phyloP scores from a whole-genome alignment of 2,329 filamentous ascomycete genomes.

The Cercospora zeina region DNA sequence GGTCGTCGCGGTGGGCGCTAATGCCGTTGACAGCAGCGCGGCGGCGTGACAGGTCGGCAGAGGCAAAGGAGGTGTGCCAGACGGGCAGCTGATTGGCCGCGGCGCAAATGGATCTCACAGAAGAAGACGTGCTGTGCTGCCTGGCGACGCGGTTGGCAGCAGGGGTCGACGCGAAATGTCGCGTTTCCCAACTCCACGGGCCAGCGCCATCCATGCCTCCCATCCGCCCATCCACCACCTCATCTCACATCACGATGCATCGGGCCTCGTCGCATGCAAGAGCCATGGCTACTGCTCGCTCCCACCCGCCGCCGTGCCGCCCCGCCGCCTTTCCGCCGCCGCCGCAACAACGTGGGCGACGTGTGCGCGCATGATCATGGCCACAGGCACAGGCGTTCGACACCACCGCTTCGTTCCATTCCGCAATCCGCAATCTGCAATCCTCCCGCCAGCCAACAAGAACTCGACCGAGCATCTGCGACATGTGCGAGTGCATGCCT shows the following conservation, averaged over 20 bases:
- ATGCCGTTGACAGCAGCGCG: slow-evolving; percentile 30
- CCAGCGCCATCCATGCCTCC: slow-evolving; percentile 4
- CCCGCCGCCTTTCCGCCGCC: background rate
- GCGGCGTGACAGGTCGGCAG: slow-evolving; percentile 28
- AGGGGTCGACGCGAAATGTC: slow-evolving; percentile 22
- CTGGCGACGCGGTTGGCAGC: slow-evolving; percentile 27
- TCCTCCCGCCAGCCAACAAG: slow-evolving; percentile 23
- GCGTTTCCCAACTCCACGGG: slow-evolving; percentile 15
- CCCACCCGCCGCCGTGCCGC: slow-evolving; percentile 1
- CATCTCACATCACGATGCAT: slow-evolving; percentile 8
- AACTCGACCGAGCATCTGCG: slow-evolving; percentile 33
- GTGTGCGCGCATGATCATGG: slow-evolving; percentile 4
- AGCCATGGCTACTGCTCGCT: slow-evolving; percentile 24
- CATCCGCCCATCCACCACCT: too few species aligned
- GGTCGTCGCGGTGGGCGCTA: slow-evolving; percentile 20
- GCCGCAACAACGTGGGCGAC: slow-evolving; percentile 23
- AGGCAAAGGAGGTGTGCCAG: slow-evolving; percentile 20
- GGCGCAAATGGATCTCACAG: slow-evolving; percentile 12
- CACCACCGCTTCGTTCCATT: slow-evolving; percentile 21
- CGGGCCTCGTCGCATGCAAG: slow-evolving; percentile 18
- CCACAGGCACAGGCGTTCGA: slow-evolving; percentile 20
- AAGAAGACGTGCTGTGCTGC: slow-evolving; percentile 18
- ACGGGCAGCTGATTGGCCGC: slow-evolving; percentile 16
- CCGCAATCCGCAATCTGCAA: background rate
- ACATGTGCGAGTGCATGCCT: slow-evolving; percentile 27